These are phyloP conservation scores for Gracilaria gracilis DNA, from an alignment of 23 red algal species.

Conservation along the genomic window DNA sequence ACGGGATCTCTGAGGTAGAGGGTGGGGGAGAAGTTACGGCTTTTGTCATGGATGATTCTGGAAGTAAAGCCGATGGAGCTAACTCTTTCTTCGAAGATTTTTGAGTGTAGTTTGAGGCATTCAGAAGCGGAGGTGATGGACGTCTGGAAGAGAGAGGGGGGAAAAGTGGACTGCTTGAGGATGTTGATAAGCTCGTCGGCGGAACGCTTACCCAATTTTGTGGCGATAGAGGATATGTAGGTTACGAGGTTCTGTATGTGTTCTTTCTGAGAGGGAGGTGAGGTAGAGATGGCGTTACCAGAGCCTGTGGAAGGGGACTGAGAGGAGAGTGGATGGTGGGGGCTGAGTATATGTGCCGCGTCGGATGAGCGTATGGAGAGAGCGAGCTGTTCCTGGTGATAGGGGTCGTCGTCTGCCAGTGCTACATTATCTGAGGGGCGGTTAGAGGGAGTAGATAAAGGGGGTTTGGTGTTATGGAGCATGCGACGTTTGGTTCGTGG, in stretches of 20 bases:
- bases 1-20: not conserved
- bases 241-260: not conserved
- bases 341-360: not conserved
- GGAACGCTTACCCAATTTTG: not conserved
- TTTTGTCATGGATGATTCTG: not conserved
- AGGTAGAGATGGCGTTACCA: not conserved
- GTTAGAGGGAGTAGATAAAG: not conserved
- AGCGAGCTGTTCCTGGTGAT: not conserved
- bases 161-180: not conserved
- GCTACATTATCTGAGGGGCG: not conserved
- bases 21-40: not conserved
- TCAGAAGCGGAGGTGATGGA: not conserved
- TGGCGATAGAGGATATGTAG: conserved; percentile 7
- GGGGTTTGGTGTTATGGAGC: not conserved
- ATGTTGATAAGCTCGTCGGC: conserved; percentile 18
- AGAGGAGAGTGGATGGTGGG: not conserved
- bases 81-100: not conserved
- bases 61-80: not conserved
- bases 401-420: not conserved
- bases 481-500: not conserved
- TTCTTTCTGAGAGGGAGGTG: not conserved
- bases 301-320: not conserved
- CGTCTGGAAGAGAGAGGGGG: not conserved
- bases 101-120: not conserved
- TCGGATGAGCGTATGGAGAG: not conserved